phyloP scores from a whole-genome alignment of 139 green algal species.

The Micractinium sp. region DNA sequence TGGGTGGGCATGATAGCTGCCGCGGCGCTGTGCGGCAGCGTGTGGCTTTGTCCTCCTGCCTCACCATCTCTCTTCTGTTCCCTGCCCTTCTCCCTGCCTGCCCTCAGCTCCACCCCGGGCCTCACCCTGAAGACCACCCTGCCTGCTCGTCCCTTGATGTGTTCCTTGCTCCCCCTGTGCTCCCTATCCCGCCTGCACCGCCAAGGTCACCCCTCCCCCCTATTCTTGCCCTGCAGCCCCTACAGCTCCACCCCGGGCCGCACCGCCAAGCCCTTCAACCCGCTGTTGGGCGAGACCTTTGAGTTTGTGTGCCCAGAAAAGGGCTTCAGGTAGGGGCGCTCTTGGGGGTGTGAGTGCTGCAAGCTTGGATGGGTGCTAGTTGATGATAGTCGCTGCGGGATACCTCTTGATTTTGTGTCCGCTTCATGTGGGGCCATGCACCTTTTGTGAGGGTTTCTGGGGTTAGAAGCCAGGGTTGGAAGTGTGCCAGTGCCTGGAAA shows the following conservation, averaged over 20 bases:
- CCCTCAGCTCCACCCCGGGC: not conserved
- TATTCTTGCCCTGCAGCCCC: not conserved
- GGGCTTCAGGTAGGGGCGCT: slow-evolving; percentile 56
- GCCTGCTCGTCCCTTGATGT: not conserved
- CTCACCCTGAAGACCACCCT: no score
- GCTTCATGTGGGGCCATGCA: not conserved
- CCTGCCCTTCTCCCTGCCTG: not conserved
- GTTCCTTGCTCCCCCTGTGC: no score
- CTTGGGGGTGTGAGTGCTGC: no score
- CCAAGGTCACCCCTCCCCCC: not conserved
- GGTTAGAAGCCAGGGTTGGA: no score
- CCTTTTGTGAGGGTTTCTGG: no score
- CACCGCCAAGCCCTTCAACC: slow-evolving; percentile 80
- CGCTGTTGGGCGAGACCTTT: slow-evolving; percentile 82
- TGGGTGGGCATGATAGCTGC: no score
- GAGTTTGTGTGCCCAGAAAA: slow-evolving; percentile 72
- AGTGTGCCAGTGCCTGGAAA: no score
- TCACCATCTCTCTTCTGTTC: not conserved
- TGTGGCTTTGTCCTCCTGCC: not conserved
- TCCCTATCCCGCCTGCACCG: no score
- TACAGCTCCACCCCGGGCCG: slow-evolving; percentile 63
- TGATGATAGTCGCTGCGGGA: no score
- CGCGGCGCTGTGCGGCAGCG: not conserved
- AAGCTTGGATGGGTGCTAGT: no score
- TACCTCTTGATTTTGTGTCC: not conserved